These are phyloP conservation scores for Neurospora sp. DNA, from an alignment of 495 filamentous ascomycete species.

Conservation along the genomic window DNA sequence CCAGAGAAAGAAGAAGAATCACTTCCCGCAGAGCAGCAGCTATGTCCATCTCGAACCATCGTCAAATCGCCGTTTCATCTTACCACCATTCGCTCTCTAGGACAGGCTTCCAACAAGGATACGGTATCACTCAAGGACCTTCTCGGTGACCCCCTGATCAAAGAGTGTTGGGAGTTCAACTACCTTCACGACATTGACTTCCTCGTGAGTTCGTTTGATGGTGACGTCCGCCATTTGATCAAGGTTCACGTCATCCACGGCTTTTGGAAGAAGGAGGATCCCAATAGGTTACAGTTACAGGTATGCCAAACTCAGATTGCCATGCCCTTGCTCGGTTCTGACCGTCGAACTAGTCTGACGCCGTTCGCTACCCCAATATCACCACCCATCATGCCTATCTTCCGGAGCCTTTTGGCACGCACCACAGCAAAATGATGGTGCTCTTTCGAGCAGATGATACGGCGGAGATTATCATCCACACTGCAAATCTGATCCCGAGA, in stretches of 20 bases:
- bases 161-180: constrained; percentile 86
- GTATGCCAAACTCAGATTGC: constrained; percentile 30
- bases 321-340: neutral
- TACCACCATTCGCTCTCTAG: constrained; percentile 57
- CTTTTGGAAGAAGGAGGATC: constrained; percentile 71
- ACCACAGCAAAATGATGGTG: constrained; percentile 74
- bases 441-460: constrained; percentile 65
- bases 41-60: neutral
- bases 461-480: constrained; percentile 78
- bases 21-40: neutral
- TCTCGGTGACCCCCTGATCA: constrained; percentile 70
- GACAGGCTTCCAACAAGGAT: constrained; percentile 51
- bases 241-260: constrained; percentile 75
- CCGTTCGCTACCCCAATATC: constrained; percentile 52
- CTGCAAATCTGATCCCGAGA: constrained; percentile 74
- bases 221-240: constrained; percentile 53
- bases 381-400: constrained; percentile 65
- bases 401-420: constrained; percentile 80
- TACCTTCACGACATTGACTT: constrained; percentile 78
- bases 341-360: constrained; percentile 18
- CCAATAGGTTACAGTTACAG: constrained; percentile 47
- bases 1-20: neutral
- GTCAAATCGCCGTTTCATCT: constrained; percentile 61
- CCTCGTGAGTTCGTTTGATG: constrained; percentile 50
- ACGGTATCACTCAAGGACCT: constrained; percentile 60